Evolutionary conservation across 345 rosid genomes (phyloP), one percentile per base, ranked within the genome.

Genomic region (Boechera retrofracta): DNA sequence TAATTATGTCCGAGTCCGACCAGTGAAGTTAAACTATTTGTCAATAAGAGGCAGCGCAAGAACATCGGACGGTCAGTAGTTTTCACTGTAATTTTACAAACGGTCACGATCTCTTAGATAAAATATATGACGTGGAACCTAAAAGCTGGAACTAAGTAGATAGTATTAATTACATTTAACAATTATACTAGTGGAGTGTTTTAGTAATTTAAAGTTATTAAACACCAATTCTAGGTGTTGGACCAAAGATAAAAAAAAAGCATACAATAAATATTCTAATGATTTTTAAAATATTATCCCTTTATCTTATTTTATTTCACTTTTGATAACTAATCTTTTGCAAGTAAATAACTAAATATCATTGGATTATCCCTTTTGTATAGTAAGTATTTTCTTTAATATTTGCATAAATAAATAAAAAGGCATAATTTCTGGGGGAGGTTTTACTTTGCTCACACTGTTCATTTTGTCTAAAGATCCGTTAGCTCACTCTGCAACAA

Each of bases 391-490:
- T 21, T 15, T 68, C 0, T 31, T 16, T 28, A 26, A n/a, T 53
- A 15, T 69, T 38, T 67, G 35, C 41, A 5, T 42, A 38, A 28
- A 39, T 35, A 65, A 71, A 74, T 10, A 41, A 49, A 41, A n/a
- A 55, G 7, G 29, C 9, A 64, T 56, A 71, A 39, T 56, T 57
- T 56, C 7, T 2, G 29, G 29, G 42, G 29, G 51, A 54, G 29
- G 67, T 52, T 41, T 48, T 12, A 7, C 32, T 11, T 18, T 56
- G 13, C 33, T 35, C 0, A 55, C 56, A 73, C 74, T 72, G 58
- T 60, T 78, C 57, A 72, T 32, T 67, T n/a, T 51, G 73, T 78
- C 69, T 72, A 60, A 78, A 78, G 77, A 78, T 78, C 81, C 74
- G 77, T 78, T 72, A 59, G 62, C 74, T 47, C 68, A 36, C 51